Base-by-base conservation (phyloP, 306 rosid genomes). In the Datisca glomerata region DNA sequence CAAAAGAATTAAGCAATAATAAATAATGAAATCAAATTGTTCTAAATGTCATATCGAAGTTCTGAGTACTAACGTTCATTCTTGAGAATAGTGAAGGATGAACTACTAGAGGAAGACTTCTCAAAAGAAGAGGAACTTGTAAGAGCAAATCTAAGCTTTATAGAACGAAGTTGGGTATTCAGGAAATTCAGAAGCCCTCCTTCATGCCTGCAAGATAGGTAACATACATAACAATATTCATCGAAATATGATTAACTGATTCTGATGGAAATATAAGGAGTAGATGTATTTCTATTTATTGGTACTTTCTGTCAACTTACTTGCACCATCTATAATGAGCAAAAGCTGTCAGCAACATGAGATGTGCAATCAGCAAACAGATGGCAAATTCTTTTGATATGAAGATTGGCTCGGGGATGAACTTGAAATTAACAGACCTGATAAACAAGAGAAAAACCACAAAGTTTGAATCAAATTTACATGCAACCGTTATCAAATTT, bases 361-460 rank as follows among this genome's bases (percentile, higher is more conserved):
- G 92, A 78, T 84, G 96, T 40, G 67, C 61, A 59, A 75, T 63
- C 79, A 91, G 67, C 76, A 84, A 64, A 42, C 44, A 61, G 70
- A 65, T 58, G 8, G 96, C 84, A 68, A 84, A 71, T 67, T 81
- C 71, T 68, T 84, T 84, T 20, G 96, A 91, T 34, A 73, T 68
- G 55, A 91, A 91, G 54, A 91, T 51, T 59, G 70, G 74, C 59
- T 91, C 96, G 4, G 92, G 94, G 50, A 91, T 54, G 25, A 91
- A 91, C 74, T 84, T 91, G 76, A 91, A 78, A 76, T 91, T 91
- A 48, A 84, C 84, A 37, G 93, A 91, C 98, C 97, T 89, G 71
- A 52, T 23, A 64, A 66, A 68, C 57, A 31, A 23, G 41, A 60
- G 28, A n/a, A 36, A 29, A 56, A 43, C 38, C 57, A 76, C 40